Conservation (phyloP, 2,329 filamentous ascomycete species). For the Paraphoma sp. region DNA sequence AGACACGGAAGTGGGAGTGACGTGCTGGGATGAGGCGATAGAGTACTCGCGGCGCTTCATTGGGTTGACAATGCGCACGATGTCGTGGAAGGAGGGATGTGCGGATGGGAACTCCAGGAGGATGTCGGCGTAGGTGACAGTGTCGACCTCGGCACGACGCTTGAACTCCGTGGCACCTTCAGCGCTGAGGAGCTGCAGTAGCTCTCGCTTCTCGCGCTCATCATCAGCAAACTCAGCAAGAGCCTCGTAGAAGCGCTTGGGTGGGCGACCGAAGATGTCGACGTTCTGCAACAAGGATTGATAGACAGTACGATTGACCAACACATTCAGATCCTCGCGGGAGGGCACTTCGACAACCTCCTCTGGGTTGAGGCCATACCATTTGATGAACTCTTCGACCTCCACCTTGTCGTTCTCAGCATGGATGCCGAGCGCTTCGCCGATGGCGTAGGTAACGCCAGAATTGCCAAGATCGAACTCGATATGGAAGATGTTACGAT, state of each 20-base stretch:
- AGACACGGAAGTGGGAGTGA: constrained; percentile 86
- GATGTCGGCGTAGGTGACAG: constrained; percentile 87
- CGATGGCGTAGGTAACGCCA: constrained; percentile 94
- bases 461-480: constrained; percentile 95
- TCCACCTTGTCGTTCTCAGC: constrained; percentile 86
- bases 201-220: constrained; percentile 79
- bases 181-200: constrained; percentile 73
- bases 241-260: constrained; percentile 96
- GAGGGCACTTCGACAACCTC: constrained; percentile 91
- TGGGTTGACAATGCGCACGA: constrained; percentile 84
- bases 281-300: constrained; percentile 91
- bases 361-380: constrained; percentile 82
- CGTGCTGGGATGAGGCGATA: constrained; percentile 96
- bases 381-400: constrained; percentile 84
- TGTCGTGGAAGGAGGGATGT: constrained; percentile 85
- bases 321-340: constrained; percentile 73
- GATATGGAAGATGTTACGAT: constrained; percentile 99
- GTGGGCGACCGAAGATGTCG: constrained; percentile 95
- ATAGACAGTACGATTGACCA: constrained; percentile 91
- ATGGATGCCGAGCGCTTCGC: constrained; percentile 95
- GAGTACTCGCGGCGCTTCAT: constrained; percentile 98
- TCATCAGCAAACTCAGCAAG: constrained; percentile 86
- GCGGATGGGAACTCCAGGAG: constrained; percentile 90
- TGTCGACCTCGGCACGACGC: constrained; percentile 87
- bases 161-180: constrained; percentile 92